Conservation (phyloP, 371 early-diverging fungal species). For the Thermomucor indicae-seudaticae region DNA sequence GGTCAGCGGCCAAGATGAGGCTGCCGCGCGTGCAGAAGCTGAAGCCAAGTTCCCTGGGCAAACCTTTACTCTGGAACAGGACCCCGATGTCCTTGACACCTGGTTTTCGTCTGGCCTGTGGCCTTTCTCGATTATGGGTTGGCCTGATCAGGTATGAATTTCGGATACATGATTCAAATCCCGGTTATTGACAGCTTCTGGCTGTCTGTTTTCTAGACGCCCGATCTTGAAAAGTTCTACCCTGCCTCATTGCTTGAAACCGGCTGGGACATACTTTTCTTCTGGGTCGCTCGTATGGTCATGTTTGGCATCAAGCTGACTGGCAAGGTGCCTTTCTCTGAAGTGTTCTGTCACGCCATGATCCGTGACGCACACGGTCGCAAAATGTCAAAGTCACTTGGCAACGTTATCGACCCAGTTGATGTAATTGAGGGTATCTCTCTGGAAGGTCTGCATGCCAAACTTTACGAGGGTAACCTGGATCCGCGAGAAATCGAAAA, state of each 20-base stretch:
- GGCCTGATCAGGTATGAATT: conserved; percentile 75
- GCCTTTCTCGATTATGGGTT: conserved; percentile 98
- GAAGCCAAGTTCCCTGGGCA: conserved; percentile 68
- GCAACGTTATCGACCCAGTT: conserved; percentile 99
- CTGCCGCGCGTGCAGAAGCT: conserved; percentile 78
- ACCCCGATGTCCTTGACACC: conserved; percentile 99
- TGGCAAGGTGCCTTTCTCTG: conserved; percentile 92
- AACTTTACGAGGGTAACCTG: conserved; percentile 85
- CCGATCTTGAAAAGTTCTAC: conserved; percentile 86
- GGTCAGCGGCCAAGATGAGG: conserved; percentile 85
- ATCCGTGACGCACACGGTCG: conserved; percentile 99
- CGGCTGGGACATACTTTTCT: conserved; percentile 99
- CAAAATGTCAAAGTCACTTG: conserved; percentile 99
- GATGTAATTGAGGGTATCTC: conserved; percentile 97
- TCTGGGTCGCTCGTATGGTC: conserved; percentile 99
- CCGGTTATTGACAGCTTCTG: too few relatives aligned
- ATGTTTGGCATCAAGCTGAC: conserved; percentile 98
- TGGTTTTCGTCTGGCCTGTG: conserved; percentile 99
- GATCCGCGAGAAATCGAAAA: conserved; percentile 90
- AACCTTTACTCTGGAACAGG: conserved; percentile 54
- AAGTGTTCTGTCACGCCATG: conserved; percentile 98
- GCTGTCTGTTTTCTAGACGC: conserved; percentile 60
- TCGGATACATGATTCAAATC: too few relatives aligned
- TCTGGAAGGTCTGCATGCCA: conserved; percentile 74
- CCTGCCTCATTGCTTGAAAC: conserved; percentile 97